Conservation (phyloP, 768 basidiomycete species). For the Mycena sanguinolenta region DNA sequence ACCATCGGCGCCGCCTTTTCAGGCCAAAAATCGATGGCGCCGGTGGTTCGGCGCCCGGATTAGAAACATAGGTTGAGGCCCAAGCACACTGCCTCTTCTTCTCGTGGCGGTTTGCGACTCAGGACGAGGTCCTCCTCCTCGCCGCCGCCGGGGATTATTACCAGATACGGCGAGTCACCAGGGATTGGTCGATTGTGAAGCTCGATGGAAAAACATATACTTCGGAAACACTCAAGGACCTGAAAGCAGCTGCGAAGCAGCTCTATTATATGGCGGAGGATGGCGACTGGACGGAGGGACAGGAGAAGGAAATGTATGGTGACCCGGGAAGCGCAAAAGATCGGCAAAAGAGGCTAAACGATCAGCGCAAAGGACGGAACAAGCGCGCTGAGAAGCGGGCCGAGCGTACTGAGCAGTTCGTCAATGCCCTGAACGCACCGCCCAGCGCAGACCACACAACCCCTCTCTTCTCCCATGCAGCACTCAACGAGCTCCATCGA, state of each 20-base stretch:
- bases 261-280: not conserved
- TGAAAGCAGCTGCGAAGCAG: not conserved
- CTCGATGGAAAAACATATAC: too few relatives aligned
- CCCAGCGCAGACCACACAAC: not conserved
- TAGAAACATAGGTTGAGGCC: not conserved
- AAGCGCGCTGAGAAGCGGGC: not conserved
- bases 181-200: too few relatives aligned
- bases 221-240: not conserved
- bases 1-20: too few relatives aligned
- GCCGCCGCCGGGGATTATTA: too few relatives aligned
- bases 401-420: not conserved
- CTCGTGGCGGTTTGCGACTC: not conserved
- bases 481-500: not conserved
- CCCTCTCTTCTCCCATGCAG: not conserved
- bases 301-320: conserved; percentile 1
- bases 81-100: not conserved
- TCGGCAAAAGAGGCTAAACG: not conserved
- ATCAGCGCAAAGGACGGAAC: not conserved
- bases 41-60: too few relatives aligned
- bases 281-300: not conserved
- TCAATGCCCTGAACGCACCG: not conserved
- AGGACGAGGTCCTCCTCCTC: not conserved
- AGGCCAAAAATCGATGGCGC: too few relatives aligned
- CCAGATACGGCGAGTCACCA: too few relatives aligned
- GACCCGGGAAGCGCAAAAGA: not conserved